phyloP scores from a whole-genome alignment of 1,139 yeast species.

The Nadsonia starkeyi-henricii region DNA sequence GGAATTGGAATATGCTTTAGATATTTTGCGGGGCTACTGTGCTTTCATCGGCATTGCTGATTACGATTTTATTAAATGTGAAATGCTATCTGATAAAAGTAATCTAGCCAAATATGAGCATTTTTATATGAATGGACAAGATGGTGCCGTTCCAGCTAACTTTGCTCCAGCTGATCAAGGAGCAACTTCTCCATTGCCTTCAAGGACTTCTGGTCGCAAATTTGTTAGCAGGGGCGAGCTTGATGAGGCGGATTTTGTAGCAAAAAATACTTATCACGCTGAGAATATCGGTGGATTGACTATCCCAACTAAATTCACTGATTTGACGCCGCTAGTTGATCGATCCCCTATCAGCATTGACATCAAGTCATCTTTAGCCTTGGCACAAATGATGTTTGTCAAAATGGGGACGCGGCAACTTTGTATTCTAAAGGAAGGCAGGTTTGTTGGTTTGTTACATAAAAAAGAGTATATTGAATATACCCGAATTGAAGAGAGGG shows the following conservation, averaged over 20 bases:
- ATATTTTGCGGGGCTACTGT: slow-evolving; percentile 29
- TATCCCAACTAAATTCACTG: slow-evolving; percentile 21
- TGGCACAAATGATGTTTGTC: slow-evolving; percentile 42
- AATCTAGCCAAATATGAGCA: background rate
- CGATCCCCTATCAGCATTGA: slow-evolving; percentile 38
- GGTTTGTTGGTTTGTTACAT: slow-evolving; percentile 40
- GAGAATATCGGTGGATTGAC: slow-evolving; percentile 13
- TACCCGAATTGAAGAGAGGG: slow-evolving; percentile 13
- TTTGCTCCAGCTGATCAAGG: too few relatives aligned
- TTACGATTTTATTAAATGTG: background rate
- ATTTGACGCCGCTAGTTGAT: slow-evolving; percentile 34
- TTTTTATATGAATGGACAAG: background rate
- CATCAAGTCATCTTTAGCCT: slow-evolving; percentile 35
- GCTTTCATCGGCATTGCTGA: slow-evolving; percentile 7
- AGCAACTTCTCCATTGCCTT: background rate
- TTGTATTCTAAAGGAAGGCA: slow-evolving; percentile 37
- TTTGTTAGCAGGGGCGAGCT: slow-evolving; percentile 24
- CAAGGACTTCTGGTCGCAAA: slow-evolving; percentile 8
- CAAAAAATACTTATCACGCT: slow-evolving; percentile 3
- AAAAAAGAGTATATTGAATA: slow-evolving; percentile 42
- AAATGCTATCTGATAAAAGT: background rate
- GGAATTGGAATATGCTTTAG: slow-evolving; percentile 40
- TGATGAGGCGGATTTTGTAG: slow-evolving; percentile 21
- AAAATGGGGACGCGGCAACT: slow-evolving; percentile 42
- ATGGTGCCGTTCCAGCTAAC: background rate